Conservation (phyloP, 805 yeast genomes). For the Ogataea nakhonphanomensis region DNA sequence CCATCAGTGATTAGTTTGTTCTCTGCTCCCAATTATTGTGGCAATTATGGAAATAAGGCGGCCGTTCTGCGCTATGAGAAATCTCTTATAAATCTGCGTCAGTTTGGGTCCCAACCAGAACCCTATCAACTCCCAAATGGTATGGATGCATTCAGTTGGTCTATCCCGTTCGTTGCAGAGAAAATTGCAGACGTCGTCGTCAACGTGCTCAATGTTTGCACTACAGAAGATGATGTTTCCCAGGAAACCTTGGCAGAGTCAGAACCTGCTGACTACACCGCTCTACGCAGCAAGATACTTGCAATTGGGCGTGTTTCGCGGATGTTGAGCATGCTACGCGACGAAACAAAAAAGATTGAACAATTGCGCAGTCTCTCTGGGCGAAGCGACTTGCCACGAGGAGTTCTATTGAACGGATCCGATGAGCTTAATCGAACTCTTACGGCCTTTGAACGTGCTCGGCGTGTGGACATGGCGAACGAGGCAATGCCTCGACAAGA, state of each 20-base stretch:
- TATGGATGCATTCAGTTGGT: constrained; percentile 97
- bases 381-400: constrained; percentile 71
- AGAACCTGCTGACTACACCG: constrained; percentile 31
- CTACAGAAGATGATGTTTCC: constrained; percentile 71
- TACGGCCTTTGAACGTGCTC: constrained; percentile 76
- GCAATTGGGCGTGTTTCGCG: constrained; percentile 93
- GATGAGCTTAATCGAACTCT: constrained; percentile 73
- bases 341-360: constrained; percentile 82
- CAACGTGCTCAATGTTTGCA: constrained; percentile 84
- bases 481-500: constrained; percentile 69
- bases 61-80: constrained; percentile 89
- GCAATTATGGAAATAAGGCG: constrained; percentile 88
- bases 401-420: constrained; percentile 77
- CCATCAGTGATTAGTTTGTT: constrained; percentile 87
- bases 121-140: constrained; percentile 97
- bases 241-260: constrained; percentile 1
- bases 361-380: constrained; percentile 70
- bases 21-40: constrained; percentile 92
- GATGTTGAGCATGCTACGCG: constrained; percentile 84
- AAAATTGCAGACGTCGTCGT: constrained; percentile 91
- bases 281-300: constrained; percentile 75
- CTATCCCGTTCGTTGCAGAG: constrained; percentile 94
- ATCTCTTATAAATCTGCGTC: constrained; percentile 90
- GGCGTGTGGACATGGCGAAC: constrained; percentile 71
- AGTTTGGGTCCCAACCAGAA: constrained; percentile 74